Evolutionary conservation across 1,284 basidiomycete genomes (phyloP).

Genomic region (Termitomyces sp.): DNA sequence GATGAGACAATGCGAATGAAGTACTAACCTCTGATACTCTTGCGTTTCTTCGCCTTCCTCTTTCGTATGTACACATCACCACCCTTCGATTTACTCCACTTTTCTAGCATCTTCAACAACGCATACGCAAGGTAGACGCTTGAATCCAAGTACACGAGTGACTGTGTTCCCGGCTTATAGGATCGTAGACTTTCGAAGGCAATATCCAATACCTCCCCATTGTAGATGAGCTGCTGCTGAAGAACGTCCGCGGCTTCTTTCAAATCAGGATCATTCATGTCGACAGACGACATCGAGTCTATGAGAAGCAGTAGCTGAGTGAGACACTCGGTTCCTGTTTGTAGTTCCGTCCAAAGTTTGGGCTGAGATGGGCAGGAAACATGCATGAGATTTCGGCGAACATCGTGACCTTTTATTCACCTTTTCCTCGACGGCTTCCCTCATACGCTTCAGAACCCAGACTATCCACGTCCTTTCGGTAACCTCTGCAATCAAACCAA

Average conservation of each 20-base stretch:
- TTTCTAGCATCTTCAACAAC: slow-evolving; percentile 82
- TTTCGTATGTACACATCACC: slow-evolving; percentile 73
- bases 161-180: slow-evolving; percentile 74
- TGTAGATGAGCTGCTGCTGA: slow-evolving; percentile 89
- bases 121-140: slow-evolving; percentile 80
- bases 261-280: slow-evolving; percentile 50
- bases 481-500: slow-evolving; percentile 79
- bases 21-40: slow-evolving; percentile 43
- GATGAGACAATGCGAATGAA: slow-evolving; percentile 4
- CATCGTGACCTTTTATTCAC: slow-evolving; percentile 33
- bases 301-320: slow-evolving; percentile 85
- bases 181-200: slow-evolving; percentile 69
- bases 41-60: slow-evolving; percentile 50
- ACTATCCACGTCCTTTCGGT: slow-evolving; percentile 81
- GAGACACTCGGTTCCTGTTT: slow-evolving; percentile 90
- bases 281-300: slow-evolving; percentile 54
- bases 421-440: slow-evolving; percentile 84
- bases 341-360: slow-evolving; percentile 87
- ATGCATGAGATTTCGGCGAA: neutral
- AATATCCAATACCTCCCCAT: slow-evolving; percentile 87
- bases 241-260: slow-evolving; percentile 74
- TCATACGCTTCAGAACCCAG: slow-evolving; percentile 88
- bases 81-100: slow-evolving; percentile 70
- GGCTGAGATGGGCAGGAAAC: slow-evolving; percentile 51
- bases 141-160: slow-evolving; percentile 75